Base-by-base conservation (phyloP, 257 asterid species). In the Scutellaria baicalensis region DNA sequence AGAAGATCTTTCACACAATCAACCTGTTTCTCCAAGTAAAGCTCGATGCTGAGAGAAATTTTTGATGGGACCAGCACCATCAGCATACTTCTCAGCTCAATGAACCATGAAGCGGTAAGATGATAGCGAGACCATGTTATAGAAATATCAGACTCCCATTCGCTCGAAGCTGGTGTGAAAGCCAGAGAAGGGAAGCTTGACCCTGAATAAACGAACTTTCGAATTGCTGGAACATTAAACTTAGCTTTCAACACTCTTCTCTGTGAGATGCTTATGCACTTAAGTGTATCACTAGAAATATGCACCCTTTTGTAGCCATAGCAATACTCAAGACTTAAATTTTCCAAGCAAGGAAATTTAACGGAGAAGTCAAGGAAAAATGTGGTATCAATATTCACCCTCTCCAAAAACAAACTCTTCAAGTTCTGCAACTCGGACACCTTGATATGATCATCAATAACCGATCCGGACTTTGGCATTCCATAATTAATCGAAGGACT, bases 221-320 rank as follows among this genome's bases (percentile, higher is more conserved):
- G 39, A 7, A 74, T 42, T 17, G 21, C 40, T 9, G 79, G 83
- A 50, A 70, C 77, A 58, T 74, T 61, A 58, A 78, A 50, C 31
- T 18, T n/a, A 16, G 23, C 60, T 33, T 3, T 4, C 36, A 48
- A 11, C 35, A 7, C 8, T 13, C 2, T 35, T 1, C 9, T 50
- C 47, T 42, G 39, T 0, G 1, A 45, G 12, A 71, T 6, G 44
- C 3, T 20, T 8, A 77, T 38, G 39, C 6, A 6, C 60, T 67
- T 64, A 31, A 77, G 63, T 4, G 75, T 50, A 11, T 7, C 3
- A 33, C 78, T 72, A 1, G 63, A 54, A 18, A 72, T 20, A 1
- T 72, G 18, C 3, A 72, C 14, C 8, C 6, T 6, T 8, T 16
- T n/a, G 18, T 11, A 36, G 20, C 75, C 71, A 12, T 8, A 0